phyloP scores from a whole-genome alignment of 345 rosid genomes.

The Pistacia atlantica region DNA sequence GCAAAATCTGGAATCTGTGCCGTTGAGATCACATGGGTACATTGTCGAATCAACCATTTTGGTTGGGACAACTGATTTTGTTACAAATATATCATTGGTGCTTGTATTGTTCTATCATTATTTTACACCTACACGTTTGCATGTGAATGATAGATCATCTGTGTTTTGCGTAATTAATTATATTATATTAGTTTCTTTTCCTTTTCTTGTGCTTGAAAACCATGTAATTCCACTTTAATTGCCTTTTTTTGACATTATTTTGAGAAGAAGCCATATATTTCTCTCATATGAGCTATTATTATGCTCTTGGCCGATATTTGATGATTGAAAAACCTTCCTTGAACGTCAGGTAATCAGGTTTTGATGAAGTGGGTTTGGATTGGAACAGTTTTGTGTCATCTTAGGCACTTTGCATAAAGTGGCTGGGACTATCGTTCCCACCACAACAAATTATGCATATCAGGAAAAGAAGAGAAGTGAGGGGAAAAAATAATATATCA shows the following conservation, averaged over 20 bases:
- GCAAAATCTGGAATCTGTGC: background rate
- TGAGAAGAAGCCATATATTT: background rate
- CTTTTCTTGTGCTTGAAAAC: background rate
- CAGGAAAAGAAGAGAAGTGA: no score
- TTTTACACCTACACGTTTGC: slow-evolving; percentile 35
- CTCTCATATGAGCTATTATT: background rate
- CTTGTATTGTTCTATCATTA: slow-evolving; percentile 42
- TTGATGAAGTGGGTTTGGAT: no score
- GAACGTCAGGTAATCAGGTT: no score
- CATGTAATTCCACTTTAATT: background rate
- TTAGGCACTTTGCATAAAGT: background rate
- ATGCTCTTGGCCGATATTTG: background rate
- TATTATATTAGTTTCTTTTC: slow-evolving; percentile 24
- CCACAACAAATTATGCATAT: background rate
- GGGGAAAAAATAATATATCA: no score
- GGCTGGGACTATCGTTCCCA: background rate
- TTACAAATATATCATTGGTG: slow-evolving; percentile 35
- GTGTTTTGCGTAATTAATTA: slow-evolving; percentile 32
- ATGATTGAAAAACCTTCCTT: background rate
- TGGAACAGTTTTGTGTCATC: no score
- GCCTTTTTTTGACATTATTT: background rate
- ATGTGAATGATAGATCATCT: slow-evolving; percentile 45
- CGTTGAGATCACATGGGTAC: slow-evolving; percentile 26
- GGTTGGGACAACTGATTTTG: slow-evolving; percentile 43
- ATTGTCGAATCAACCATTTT: slow-evolving; percentile 26